phyloP scores from a whole-genome alignment of 768 basidiomycete genomes.

The Coprinopsis sp. region DNA sequence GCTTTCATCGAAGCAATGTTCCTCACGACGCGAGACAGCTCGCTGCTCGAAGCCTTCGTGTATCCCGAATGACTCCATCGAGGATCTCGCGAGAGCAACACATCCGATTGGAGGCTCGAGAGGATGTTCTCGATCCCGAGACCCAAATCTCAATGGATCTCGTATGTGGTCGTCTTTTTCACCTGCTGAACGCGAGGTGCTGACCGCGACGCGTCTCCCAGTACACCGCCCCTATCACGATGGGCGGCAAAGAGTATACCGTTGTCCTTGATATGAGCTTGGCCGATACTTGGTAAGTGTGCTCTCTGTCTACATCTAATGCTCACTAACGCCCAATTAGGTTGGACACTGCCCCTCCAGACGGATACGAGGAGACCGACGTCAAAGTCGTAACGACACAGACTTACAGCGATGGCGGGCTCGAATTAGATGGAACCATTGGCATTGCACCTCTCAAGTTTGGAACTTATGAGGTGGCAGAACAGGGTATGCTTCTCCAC shows the following conservation, averaged over 20 bases:
- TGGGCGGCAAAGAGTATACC: constrained; percentile 1
- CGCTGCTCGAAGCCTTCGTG: background rate
- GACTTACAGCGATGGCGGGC: background rate
- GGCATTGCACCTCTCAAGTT: background rate
- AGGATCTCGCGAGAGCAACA: background rate
- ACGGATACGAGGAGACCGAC: background rate
- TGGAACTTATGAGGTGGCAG: background rate
- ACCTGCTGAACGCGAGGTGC: background rate
- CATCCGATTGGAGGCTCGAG: background rate
- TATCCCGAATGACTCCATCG: background rate
- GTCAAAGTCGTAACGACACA: background rate
- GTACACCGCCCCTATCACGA: background rate
- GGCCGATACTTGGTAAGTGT: background rate
- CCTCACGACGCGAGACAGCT: background rate
- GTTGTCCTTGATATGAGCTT: background rate
- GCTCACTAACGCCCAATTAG: background rate
- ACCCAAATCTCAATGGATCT: no score
- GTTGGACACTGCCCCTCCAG: background rate
- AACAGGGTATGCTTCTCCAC: constrained; percentile 1
- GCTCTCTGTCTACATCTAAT: no score
- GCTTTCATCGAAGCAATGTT: background rate
- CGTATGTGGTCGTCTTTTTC: background rate
- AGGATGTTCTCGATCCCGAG: background rate
- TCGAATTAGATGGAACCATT: background rate
- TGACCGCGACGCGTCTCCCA: background rate